phyloP scores from a whole-genome alignment of 2,329 filamentous ascomycete species.

The Beauveria australis region DNA sequence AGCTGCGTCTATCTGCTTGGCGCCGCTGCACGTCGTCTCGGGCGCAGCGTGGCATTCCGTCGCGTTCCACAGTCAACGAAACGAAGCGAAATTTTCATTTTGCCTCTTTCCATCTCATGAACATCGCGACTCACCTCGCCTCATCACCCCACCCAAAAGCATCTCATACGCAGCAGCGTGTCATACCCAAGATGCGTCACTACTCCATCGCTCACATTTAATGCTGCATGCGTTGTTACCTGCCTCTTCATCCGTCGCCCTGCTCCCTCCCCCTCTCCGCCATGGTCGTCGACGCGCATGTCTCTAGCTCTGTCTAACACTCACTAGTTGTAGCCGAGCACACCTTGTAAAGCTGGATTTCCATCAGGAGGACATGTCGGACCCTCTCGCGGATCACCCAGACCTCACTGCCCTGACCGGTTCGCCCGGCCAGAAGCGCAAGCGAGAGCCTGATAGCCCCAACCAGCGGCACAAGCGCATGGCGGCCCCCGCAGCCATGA shows the following conservation, averaged over 20 bases:
- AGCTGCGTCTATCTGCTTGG: background rate
- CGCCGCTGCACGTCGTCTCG: background rate
- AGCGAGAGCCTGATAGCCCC: constrained; percentile 44
- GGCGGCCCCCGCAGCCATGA: constrained; percentile 37
- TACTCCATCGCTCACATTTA: background rate
- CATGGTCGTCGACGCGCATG: background rate
- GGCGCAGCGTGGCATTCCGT: background rate
- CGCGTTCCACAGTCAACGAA: background rate
- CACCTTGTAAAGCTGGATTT: constrained; percentile 7
- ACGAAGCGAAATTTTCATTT: background rate
- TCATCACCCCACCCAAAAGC: background rate
- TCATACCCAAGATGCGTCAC: background rate
- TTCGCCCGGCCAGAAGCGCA: constrained; percentile 46
- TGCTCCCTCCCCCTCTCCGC: background rate
- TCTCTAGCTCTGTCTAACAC: background rate
- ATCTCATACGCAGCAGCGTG: background rate
- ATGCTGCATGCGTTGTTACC: background rate
- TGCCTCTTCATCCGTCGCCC: background rate
- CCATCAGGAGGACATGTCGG: constrained; percentile 6
- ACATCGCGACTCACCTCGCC: constrained; percentile 4
- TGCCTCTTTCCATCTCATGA: background rate
- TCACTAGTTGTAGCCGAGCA: background rate
- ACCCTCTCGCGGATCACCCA: constrained; percentile 30
- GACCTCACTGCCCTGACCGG: constrained; percentile 35
- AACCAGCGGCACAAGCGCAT: constrained; percentile 42